A percentile compares a stretch with the other conserved stretches of the same genome.
These are phyloP conservation scores for Dalbergia cochinchinensis DNA, from an alignment of 306 rosid genomes.

Conservation along the genomic window DNA sequence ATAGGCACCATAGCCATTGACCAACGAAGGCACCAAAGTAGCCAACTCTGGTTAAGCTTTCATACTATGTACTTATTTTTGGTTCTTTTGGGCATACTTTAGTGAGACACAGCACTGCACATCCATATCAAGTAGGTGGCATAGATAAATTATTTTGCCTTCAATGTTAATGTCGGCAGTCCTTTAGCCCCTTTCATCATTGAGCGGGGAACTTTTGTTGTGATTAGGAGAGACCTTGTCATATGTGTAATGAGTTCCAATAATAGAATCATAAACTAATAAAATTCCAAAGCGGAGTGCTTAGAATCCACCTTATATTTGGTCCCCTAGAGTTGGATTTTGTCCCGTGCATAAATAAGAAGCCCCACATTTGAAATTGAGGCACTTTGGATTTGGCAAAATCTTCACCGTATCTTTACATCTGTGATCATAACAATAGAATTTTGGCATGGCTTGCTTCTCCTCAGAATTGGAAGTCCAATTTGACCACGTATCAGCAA, in stretches of 20 bases:
- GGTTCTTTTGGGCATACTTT: not conserved
- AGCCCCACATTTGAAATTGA: constrained; percentile 31
- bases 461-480: constrained; percentile 22
- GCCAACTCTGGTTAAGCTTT: not conserved
- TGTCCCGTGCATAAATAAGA: constrained; percentile 20
- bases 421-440: not conserved
- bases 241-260: constrained; percentile 39
- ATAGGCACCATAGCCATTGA: no score
- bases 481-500: not conserved
- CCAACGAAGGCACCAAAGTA: no score
- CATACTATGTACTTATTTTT: not conserved
- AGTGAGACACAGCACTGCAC: constrained; percentile 33
- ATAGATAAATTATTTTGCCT: constrained; percentile 11
- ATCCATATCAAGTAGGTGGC: constrained; percentile 18
- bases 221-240: constrained; percentile 35
- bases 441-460: constrained; percentile 10
- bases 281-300: not conserved
- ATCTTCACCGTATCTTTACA: constrained; percentile 14
- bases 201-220: constrained; percentile 40
- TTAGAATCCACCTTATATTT: constrained; percentile 9
- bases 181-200: constrained; percentile 20
- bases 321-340: not conserved
- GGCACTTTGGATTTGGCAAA: constrained; percentile 7
- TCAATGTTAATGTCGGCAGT: constrained; percentile 26
- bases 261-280: constrained; percentile 2